Evolutionary conservation across 192 early-diverging fungal species (phyloP), one percentile per base, ranked within the genome.

Genomic region (Paraglomus occultum): DNA sequence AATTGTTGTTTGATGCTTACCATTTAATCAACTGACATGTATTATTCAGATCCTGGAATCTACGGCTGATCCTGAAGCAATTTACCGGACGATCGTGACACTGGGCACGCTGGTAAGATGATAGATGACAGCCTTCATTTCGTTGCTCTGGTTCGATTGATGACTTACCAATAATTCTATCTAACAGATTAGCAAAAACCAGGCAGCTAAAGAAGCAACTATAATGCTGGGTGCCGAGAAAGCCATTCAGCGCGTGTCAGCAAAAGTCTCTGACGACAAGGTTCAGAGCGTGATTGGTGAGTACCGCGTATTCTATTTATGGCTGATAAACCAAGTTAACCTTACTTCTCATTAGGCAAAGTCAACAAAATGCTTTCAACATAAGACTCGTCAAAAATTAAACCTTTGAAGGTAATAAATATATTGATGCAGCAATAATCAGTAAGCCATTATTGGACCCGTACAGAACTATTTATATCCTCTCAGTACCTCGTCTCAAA

Each of bases 141-240:
- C n/a, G n/a, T n/a, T n/a, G n/a, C 3, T 14, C 52, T 7, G 1
- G 6, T 46, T 14, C 39, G 11, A 15, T 31, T 38, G 10, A 15
- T 50, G 4, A 1, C 49, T 6, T 1, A 48, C 4, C n/a, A 49
- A 18, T 64, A 23, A 2, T 64, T 62, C 31, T 51, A 20, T 52
- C 54, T 23, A 10, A 31, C 11, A 66, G 64, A 52, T 66, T 22
- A 42, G 12, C 20, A n/a, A 38, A 15, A 66, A 66, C 18, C 44
- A 47, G 51, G 50, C 39, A 14, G 65, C 65, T 20, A 67, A 67
- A 67, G 65, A 67, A 12, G 65, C 65, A 46, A 44, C 65, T 3
- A 4, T 5, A 55, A 43, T 45, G 20, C 45, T 67, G 39, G 65
- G 46, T 20, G 49, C 53, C 11, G 20, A 67, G 31, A 54, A 22